Conservation (phyloP, 495 filamentous ascomycete genomes). For the Acidiella bohemica region DNA sequence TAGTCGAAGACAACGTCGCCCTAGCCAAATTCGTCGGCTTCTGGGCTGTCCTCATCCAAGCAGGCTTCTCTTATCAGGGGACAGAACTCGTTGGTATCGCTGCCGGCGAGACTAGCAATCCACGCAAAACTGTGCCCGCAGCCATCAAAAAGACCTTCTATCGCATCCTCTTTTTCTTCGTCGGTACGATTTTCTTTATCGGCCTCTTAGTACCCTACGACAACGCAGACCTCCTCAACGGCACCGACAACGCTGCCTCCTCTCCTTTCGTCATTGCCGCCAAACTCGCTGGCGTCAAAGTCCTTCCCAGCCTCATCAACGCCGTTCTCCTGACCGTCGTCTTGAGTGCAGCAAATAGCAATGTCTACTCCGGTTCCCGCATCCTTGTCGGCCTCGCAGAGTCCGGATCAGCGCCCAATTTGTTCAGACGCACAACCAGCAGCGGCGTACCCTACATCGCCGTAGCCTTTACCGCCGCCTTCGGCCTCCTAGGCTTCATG, state of each 20-base stretch:
- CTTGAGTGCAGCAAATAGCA: conserved; percentile 60
- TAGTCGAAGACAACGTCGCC: conserved; percentile 12
- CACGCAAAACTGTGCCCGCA: conserved; percentile 59
- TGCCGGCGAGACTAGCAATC: conserved; percentile 67
- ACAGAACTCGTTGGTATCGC: conserved; percentile 62
- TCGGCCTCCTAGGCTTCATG: conserved; percentile 52
- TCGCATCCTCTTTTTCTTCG: conserved; percentile 74
- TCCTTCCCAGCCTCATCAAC: conserved; percentile 62
- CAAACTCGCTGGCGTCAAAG: conserved; percentile 47
- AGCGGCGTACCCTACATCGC: conserved; percentile 50
- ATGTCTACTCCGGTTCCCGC: conserved; percentile 71
- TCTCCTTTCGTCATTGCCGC: conserved; percentile 55
- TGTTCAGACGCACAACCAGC: conserved; percentile 41
- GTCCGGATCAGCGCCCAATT: conserved; percentile 47
- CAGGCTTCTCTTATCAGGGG: conserved; percentile 38
- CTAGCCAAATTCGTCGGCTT: conserved; percentile 26
- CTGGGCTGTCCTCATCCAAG: conserved; percentile 28
- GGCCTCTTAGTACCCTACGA: conserved; percentile 39
- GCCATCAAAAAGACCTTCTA: conserved; percentile 74
- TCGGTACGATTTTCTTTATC: conserved; percentile 41
- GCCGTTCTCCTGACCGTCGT: conserved; percentile 56
- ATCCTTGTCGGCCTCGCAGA: conserved; percentile 57
- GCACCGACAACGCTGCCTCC: conserved; percentile 46
- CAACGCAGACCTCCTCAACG: conserved; percentile 28
- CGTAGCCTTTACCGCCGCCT: conserved; percentile 38